A percentile compares a stretch with the other conserved stretches of the same genome.
phyloP scores from a whole-genome alignment of 352 stramenopile genomes.

The Pythium angustatum region DNA sequence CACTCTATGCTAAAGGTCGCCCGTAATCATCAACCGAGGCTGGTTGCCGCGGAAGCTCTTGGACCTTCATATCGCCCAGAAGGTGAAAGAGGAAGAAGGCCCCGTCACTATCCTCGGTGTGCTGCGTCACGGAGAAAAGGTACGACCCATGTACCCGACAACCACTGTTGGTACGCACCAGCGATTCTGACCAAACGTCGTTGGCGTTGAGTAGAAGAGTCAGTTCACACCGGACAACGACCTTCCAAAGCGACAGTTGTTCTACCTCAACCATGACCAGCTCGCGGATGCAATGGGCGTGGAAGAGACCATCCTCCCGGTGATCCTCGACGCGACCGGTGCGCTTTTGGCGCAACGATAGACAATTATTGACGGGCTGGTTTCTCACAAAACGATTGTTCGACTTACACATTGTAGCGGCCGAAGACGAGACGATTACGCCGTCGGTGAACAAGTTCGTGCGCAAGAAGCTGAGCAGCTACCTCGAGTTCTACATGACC shows the following conservation, averaged over 20 bases:
- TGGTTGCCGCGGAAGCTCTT: constrained; percentile 81
- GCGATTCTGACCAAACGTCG: not conserved
- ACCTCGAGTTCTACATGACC: constrained; percentile 90
- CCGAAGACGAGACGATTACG: constrained; percentile 32
- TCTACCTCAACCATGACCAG: constrained; percentile 80
- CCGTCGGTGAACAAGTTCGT: constrained; percentile 56
- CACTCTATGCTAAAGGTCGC: constrained; percentile 41
- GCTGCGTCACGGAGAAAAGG: constrained; percentile 78
- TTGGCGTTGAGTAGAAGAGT: constrained; percentile 46
- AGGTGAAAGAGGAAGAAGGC: constrained; percentile 57
- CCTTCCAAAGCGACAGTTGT: constrained; percentile 71
- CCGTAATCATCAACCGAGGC: constrained; percentile 84
- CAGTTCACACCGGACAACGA: constrained; percentile 85
- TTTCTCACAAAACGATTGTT: too few relatives aligned
- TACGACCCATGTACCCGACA: constrained; percentile 24
- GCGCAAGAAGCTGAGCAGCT: constrained; percentile 77
- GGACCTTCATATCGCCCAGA: constrained; percentile 60
- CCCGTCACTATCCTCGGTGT: constrained; percentile 68
- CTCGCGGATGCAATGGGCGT: constrained; percentile 77
- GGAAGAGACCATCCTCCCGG: constrained; percentile 55
- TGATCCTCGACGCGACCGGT: constrained; percentile 82
- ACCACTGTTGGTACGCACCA: not conserved
- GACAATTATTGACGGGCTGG: too few relatives aligned
- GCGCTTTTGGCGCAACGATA: not conserved
- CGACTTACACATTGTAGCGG: too few relatives aligned